Conservation (phyloP, 495 filamentous ascomycete genomes). For the Aspergillus olivimuriae region DNA sequence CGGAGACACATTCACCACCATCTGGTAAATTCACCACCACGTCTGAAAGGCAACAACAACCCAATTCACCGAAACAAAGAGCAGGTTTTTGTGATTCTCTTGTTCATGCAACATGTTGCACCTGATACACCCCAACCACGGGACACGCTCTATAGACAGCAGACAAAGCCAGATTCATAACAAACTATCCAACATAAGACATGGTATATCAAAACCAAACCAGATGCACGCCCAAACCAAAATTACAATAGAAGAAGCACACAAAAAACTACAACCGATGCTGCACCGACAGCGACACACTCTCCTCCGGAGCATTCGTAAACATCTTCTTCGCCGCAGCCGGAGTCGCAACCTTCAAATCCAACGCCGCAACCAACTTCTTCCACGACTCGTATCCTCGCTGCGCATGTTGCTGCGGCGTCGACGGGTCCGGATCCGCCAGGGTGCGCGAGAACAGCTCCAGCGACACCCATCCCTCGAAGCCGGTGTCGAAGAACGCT, state of each 20-base stretch:
- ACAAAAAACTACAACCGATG: constrained; percentile 11
- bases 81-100: too few relatives aligned
- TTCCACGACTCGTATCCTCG: constrained; percentile 59
- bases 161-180: too few relatives aligned
- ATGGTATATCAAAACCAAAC: background rate
- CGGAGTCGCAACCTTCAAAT: constrained; percentile 12
- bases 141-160: too few relatives aligned
- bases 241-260: background rate
- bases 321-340: background rate
- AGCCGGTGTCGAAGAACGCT: constrained; percentile 60
- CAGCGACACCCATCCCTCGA: constrained; percentile 70
- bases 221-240: background rate
- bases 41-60: too few relatives aligned
- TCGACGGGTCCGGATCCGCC: constrained; percentile 44
- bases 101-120: too few relatives aligned
- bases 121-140: too few relatives aligned
- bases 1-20: too few relatives aligned
- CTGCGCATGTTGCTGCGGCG: constrained; percentile 57
- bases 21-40: too few relatives aligned
- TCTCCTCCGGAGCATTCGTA: background rate
- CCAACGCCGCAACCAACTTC: constrained; percentile 39
- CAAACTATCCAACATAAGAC: too few relatives aligned
- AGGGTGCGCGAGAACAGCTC: constrained; percentile 71
- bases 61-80: too few relatives aligned
- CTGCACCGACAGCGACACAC: constrained; percentile 1